Conservation (phyloP, 2,329 filamentous ascomycete genomes). For the Phialophora chinensis region DNA sequence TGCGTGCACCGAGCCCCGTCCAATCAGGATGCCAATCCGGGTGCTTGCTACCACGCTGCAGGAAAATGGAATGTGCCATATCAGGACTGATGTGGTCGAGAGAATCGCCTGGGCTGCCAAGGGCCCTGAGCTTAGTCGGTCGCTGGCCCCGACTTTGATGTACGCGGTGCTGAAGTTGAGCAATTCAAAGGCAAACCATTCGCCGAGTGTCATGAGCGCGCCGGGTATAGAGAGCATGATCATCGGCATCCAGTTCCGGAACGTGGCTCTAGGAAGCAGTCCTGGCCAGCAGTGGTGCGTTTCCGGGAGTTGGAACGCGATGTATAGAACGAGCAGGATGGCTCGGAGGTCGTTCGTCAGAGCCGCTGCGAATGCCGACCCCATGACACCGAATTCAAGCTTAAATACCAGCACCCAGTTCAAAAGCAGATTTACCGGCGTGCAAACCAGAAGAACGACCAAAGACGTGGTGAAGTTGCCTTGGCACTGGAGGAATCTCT, state of each 20-base stretch:
- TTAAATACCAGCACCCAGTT: slow-evolving; percentile 69
- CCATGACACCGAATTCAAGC: slow-evolving; percentile 67
- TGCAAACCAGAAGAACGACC: slow-evolving; percentile 76
- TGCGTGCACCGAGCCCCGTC: slow-evolving; percentile 60
- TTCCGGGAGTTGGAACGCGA: slow-evolving; percentile 60
- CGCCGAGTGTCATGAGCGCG: slow-evolving; percentile 82
- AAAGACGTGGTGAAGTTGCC: slow-evolving; percentile 74
- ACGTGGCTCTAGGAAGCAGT: slow-evolving; percentile 63
- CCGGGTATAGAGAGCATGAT: slow-evolving; percentile 78
- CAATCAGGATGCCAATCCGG: slow-evolving; percentile 80
- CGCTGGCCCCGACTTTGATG: slow-evolving; percentile 66
- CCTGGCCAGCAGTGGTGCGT: slow-evolving; percentile 71
- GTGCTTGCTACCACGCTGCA: slow-evolving; percentile 80
- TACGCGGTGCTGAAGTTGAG: slow-evolving; percentile 74
- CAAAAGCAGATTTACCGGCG: slow-evolving; percentile 73
- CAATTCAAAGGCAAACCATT: slow-evolving; percentile 83
- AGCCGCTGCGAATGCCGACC: slow-evolving; percentile 71
- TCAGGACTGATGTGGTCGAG: slow-evolving; percentile 53
- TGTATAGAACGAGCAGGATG: slow-evolving; percentile 65
- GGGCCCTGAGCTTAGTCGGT: slow-evolving; percentile 6
- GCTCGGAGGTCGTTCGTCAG: slow-evolving; percentile 71
- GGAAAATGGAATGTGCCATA: slow-evolving; percentile 78
- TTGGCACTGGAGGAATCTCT: slow-evolving; percentile 79
- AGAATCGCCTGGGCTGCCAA: slow-evolving; percentile 81
- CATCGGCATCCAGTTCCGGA: slow-evolving; percentile 74